Evolutionary conservation across 495 filamentous ascomycete species (phyloP).

Genomic region (Usnea hakonensis): DNA sequence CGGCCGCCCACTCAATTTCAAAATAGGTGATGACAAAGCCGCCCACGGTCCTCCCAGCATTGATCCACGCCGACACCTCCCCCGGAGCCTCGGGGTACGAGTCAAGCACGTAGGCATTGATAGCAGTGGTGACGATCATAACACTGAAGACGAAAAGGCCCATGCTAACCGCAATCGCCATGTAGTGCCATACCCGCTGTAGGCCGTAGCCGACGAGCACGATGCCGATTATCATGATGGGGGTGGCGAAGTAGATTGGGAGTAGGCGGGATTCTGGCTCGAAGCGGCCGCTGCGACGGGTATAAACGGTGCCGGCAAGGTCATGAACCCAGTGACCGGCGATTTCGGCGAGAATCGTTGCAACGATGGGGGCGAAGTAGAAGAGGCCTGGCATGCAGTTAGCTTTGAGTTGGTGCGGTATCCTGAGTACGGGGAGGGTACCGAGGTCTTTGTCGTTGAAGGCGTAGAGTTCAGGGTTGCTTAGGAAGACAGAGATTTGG

Average conservation of each 20-base stretch:
- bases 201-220: constrained; percentile 50
- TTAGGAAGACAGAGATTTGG: constrained; percentile 49
- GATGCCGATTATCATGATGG: constrained; percentile 44
- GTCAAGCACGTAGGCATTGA: constrained; percentile 55
- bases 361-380: constrained; percentile 54
- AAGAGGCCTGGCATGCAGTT: constrained; percentile 37
- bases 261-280: constrained; percentile 53
- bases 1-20: constrained; percentile 35
- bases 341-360: constrained; percentile 44
- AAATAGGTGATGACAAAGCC: constrained; percentile 47
- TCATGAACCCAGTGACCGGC: constrained; percentile 58
- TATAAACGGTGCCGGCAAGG: constrained; percentile 39
- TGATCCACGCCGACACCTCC: constrained; percentile 50
- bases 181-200: constrained; percentile 47
- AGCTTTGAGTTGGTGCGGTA: not conserved
- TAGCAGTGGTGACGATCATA: constrained; percentile 56
- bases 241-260: constrained; percentile 41
- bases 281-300: constrained; percentile 42
- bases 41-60: constrained; percentile 38
- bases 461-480: constrained; percentile 47
- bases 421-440: not conserved
- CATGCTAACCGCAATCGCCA: constrained; percentile 46
- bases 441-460: constrained; percentile 37
- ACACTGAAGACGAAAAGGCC: constrained; percentile 51
- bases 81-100: constrained; percentile 49